These are phyloP conservation scores for Claviceps pusilla DNA, from an alignment of 2,329 filamentous ascomycete genomes.

Conservation along the genomic window DNA sequence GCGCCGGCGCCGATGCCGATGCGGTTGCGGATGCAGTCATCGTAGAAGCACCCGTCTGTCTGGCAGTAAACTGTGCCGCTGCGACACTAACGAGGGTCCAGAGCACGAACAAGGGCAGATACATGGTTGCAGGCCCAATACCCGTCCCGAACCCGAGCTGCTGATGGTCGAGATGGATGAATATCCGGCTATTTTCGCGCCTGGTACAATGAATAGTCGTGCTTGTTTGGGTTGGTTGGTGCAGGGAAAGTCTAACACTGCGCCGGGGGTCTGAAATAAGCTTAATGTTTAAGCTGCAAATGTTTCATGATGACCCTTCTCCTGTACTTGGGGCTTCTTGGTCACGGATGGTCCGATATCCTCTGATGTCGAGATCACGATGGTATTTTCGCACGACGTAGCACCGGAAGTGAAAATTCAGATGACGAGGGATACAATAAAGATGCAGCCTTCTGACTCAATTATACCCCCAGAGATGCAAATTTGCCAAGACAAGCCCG, in stretches of 20 bases:
- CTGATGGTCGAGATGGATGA: neutral
- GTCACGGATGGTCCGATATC: neutral
- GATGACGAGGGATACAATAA: neutral
- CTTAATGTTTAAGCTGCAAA: conserved; percentile 3
- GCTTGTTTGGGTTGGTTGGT: neutral
- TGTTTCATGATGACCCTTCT: neutral
- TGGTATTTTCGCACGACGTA: neutral
- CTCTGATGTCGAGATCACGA: neutral
- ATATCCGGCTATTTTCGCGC: neutral
- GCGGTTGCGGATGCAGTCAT: conserved; percentile 4
- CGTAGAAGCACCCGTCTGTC: conserved; percentile 18
- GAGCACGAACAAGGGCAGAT: neutral
- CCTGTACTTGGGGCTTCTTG: neutral
- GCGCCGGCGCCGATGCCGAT: conserved; percentile 7
- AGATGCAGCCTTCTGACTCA: neutral
- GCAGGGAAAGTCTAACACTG: neutral
- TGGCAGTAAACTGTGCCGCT: conserved; percentile 12
- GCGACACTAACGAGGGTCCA: conserved; percentile 4
- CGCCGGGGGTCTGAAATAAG: neutral
- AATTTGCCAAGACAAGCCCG: neutral
- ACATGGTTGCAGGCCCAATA: neutral
- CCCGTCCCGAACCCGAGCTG: neutral
- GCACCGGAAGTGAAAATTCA: neutral
- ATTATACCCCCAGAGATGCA: neutral
- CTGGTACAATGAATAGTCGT: neutral